Evolutionary conservation across 2,329 filamentous ascomycete genomes (phyloP).

Genomic region (Xylariaceae sp.): DNA sequence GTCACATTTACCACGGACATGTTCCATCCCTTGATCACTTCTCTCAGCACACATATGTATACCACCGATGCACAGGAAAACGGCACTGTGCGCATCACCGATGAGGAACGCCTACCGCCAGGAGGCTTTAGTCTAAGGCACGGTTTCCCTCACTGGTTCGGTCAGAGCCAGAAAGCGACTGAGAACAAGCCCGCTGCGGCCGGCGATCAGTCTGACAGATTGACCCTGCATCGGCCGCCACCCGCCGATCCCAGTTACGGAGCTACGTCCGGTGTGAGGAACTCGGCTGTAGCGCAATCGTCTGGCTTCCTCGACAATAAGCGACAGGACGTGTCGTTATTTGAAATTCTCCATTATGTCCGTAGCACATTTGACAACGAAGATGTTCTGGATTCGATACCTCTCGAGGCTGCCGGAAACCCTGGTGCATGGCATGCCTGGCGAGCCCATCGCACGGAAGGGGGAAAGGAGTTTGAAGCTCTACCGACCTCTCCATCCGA

Average conservation of each 20-base stretch:
- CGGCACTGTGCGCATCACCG: constrained; percentile 75
- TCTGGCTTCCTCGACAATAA: constrained; percentile 40
- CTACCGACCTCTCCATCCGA: constrained; percentile 1
- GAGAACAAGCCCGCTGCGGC: constrained; percentile 38
- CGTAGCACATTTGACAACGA: constrained; percentile 76
- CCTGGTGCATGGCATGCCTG: constrained; percentile 92
- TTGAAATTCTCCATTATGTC: constrained; percentile 74
- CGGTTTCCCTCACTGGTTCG: constrained; percentile 88
- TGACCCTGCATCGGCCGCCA: constrained; percentile 30
- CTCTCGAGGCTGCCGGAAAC: constrained; percentile 79
- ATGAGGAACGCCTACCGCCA: constrained; percentile 76
- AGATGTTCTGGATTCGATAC: constrained; percentile 68
- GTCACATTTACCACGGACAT: constrained; percentile 89
- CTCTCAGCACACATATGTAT: constrained; percentile 91
- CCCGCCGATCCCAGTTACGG: constrained; percentile 24
- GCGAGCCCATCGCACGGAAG: constrained; percentile 61
- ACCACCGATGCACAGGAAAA: constrained; percentile 70
- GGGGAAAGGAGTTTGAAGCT: constrained; percentile 37
- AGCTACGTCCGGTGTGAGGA: constrained; percentile 25
- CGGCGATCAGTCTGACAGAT: constrained; percentile 33
- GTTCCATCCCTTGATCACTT: constrained; percentile 89
- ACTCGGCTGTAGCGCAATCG: constrained; percentile 26
- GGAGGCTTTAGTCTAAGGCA: constrained; percentile 87
- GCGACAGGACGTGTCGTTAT: constrained; percentile 48
- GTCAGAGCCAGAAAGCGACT: constrained; percentile 39